phyloP scores from a whole-genome alignment of 139 green algal species.

The Ulvella scutata region DNA sequence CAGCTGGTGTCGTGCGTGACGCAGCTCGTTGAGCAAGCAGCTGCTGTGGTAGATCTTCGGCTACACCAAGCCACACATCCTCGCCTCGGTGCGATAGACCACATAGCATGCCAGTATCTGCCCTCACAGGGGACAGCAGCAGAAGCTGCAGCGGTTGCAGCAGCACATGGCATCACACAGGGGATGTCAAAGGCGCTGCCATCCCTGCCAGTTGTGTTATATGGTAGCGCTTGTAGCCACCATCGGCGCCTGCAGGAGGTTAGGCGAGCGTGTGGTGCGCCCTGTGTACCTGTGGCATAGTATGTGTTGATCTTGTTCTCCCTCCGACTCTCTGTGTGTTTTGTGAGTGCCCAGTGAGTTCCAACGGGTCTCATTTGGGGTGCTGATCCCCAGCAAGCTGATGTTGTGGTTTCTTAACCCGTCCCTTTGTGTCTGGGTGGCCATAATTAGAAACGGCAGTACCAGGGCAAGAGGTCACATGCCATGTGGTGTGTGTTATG shows the following conservation, averaged over 20 bases:
- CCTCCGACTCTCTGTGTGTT: neutral
- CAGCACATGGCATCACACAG: neutral
- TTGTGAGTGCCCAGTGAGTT: neutral
- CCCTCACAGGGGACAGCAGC: slow-evolving; percentile 8
- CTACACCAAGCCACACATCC: slow-evolving; percentile 48
- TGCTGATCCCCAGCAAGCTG: neutral
- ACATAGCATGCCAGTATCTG: slow-evolving; percentile 58
- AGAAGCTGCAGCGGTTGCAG: neutral
- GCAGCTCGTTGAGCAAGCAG: slow-evolving; percentile 20
- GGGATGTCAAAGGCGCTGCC: neutral
- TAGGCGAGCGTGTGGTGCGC: slow-evolving; percentile 23
- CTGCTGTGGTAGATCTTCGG: slow-evolving; percentile 38
- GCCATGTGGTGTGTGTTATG: too few relatives aligned
- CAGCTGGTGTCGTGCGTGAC: slow-evolving; percentile 21
- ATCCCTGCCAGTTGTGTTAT: slow-evolving; percentile 41
- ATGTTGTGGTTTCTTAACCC: neutral
- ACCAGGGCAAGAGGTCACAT: too few relatives aligned
- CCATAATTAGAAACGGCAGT: too few relatives aligned
- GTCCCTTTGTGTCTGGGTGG: too few relatives aligned
- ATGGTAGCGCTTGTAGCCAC: slow-evolving; percentile 32
- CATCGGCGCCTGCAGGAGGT: slow-evolving; percentile 32
- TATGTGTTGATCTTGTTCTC: too few relatives aligned
- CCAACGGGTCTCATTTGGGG: too few relatives aligned
- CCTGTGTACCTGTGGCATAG: neutral
- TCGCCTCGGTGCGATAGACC: slow-evolving; percentile 56